These are phyloP conservation scores for Brassica hybrid DNA, from an alignment of 441 rosid species.

Conservation along the genomic window DNA sequence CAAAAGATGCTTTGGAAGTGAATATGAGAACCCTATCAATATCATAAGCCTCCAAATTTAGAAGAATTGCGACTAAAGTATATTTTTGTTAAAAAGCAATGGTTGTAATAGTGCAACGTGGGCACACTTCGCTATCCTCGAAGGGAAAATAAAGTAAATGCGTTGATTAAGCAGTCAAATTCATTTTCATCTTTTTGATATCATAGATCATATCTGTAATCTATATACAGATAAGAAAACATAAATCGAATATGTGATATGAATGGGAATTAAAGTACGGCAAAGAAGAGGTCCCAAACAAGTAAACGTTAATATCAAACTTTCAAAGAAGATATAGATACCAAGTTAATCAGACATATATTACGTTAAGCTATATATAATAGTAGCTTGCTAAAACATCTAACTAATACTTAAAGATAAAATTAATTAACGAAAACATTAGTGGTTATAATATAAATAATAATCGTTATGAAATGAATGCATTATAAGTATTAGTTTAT, in stretches of 20 bases:
- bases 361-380: too few species aligned
- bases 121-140: slow-evolving; percentile 45
- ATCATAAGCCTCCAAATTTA: slow-evolving; percentile 46
- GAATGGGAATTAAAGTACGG: slow-evolving; percentile 26
- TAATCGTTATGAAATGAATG: too few species aligned
- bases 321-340: background rate
- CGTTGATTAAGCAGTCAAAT: slow-evolving; percentile 36
- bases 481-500: too few species aligned
- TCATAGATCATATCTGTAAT: slow-evolving; percentile 30
- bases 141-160: slow-evolving; percentile 25
- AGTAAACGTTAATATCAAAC: slow-evolving; percentile 4
- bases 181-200: slow-evolving; percentile 32
- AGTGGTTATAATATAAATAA: too few species aligned
- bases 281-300: slow-evolving; percentile 37
- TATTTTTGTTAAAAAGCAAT: slow-evolving; percentile 55
- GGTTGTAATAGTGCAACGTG: slow-evolving; percentile 65
- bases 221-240: slow-evolving; percentile 17
- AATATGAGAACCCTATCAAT: slow-evolving; percentile 64
- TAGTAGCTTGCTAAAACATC: too few species aligned
- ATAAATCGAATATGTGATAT: slow-evolving; percentile 20
- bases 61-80: slow-evolving; percentile 36
- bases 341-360: too few species aligned
- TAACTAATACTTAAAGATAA: too few species aligned
- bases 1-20: slow-evolving; percentile 57
- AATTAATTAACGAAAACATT: too few species aligned